phyloP scores from a whole-genome alignment of 805 yeast species.

The Wickerhamiella kurtzmanii region DNA sequence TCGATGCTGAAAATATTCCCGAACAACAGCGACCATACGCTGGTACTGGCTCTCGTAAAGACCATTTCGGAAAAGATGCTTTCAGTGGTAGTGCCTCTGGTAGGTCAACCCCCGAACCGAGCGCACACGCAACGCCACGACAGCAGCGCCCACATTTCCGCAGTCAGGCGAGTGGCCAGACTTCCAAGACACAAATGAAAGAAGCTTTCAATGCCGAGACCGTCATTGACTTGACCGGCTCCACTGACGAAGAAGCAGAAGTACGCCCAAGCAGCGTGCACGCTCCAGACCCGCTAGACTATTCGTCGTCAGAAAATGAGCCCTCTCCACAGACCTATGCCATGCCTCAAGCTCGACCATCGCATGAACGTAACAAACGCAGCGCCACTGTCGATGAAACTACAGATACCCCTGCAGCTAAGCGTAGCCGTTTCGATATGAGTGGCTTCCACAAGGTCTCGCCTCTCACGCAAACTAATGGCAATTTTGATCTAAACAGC shows the following conservation, averaged over 20 bases:
- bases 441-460: slow-evolving; percentile 8
- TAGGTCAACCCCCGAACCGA: background rate
- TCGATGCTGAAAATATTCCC: background rate
- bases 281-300: background rate
- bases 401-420: slow-evolving; percentile 5
- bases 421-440: slow-evolving; percentile 10
- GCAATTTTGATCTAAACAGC: slow-evolving; percentile 1
- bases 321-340: too few species aligned
- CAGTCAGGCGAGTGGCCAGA: background rate
- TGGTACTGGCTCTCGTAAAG: too few species aligned
- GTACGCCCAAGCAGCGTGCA: background rate
- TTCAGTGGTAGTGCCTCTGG: background rate
- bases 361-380: background rate
- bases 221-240: background rate
- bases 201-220: background rate
- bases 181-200: background rate
- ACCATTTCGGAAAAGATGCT: background rate
- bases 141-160: background rate
- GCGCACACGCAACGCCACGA: background rate
- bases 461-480: slow-evolving; percentile 14
- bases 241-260: background rate
- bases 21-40: background rate
- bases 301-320: background rate
- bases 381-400: background rate
- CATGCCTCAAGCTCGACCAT: background rate